Percentiles rank a stretch among this genome's conserved stretches.
These are phyloP conservation scores for Yamadazyma dushanensis DNA, from an alignment of 1,139 yeast genomes.

Conservation along the genomic window DNA sequence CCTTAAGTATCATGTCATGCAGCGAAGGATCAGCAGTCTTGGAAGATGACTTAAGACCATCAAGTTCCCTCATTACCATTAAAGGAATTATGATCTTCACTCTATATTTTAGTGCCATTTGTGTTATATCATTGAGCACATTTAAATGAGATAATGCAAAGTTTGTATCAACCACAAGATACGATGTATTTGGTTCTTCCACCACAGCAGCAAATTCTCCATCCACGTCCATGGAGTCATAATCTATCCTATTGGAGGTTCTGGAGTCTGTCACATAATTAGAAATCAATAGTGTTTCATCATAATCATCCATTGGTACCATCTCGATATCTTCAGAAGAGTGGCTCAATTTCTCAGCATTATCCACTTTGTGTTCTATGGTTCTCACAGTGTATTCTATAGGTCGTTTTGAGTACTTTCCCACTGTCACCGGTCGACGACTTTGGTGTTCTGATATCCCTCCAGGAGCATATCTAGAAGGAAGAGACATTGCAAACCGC, in stretches of 20 bases:
- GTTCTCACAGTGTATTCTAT: conserved; percentile 27
- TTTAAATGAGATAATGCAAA: conserved; percentile 66
- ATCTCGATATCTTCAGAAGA: conserved; percentile 48
- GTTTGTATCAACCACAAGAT: conserved; percentile 73
- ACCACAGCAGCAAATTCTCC: conserved; percentile 13
- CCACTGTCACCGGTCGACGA: conserved; percentile 33
- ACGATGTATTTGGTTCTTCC: conserved; percentile 28
- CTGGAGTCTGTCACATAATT: conserved; percentile 33
- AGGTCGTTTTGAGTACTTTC: conserved; percentile 21
- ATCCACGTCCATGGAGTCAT: conserved; percentile 21
- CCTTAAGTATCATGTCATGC: conserved; percentile 12
- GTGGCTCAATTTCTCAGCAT: conserved; percentile 22
- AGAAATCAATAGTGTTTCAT: conserved; percentile 47
- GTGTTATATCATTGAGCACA: conserved; percentile 51
- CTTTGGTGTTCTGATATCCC: conserved; percentile 37
- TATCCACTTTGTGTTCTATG: conserved; percentile 35
- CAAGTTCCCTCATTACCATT: conserved; percentile 72
- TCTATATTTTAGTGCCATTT: conserved; percentile 38
- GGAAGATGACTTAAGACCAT: conserved; percentile 63
- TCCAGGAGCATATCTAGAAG: conserved; percentile 46
- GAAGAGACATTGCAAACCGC: conserved; percentile 30
- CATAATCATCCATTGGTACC: conserved; percentile 49
- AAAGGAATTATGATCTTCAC: conserved; percentile 65
- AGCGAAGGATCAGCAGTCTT: conserved; percentile 14
- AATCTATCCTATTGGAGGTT: conserved; percentile 13